These are phyloP conservation scores for Candida manassasensis DNA, from an alignment of 805 yeast species.

Conservation along the genomic window DNA sequence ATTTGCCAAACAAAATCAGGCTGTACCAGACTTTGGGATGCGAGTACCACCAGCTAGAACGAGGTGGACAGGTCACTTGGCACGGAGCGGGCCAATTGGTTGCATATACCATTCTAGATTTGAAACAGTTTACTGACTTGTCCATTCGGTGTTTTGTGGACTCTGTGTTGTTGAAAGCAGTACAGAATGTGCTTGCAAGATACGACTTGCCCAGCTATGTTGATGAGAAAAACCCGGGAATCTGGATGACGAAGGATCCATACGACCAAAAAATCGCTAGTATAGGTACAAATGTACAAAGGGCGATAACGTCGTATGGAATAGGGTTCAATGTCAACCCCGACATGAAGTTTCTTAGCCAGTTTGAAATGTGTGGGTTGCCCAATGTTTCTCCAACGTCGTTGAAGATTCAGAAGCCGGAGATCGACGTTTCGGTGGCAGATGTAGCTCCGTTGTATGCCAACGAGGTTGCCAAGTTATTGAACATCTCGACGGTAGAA, in stretches of 20 bases:
- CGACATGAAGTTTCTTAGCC: conserved; percentile 65
- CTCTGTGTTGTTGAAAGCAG: conserved; percentile 53
- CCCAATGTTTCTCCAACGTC: conserved; percentile 46
- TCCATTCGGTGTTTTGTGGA: conserved; percentile 63
- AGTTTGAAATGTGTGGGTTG: conserved; percentile 82
- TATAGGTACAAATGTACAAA: conserved; percentile 80
- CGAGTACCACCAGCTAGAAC: conserved; percentile 64
- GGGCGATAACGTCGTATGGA: conserved; percentile 87
- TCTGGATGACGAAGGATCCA: conserved; percentile 55
- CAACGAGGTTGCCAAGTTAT: conserved; percentile 30
- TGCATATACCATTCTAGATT: conserved; percentile 66
- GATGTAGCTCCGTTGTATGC: conserved; percentile 31
- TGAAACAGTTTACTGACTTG: conserved; percentile 52
- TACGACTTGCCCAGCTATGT: conserved; percentile 43
- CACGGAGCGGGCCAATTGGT: conserved; percentile 97
- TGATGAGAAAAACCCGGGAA: conserved; percentile 73
- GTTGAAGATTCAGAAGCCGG: conserved; percentile 17
- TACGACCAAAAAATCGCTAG: conserved; percentile 69
- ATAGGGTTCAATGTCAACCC: conserved; percentile 75
- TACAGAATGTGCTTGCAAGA: conserved; percentile 43
- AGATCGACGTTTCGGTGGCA: conserved; percentile 12
- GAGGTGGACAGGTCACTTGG: conserved; percentile 96
- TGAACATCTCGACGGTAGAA: conserved; percentile 30
- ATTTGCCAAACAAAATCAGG: conserved; percentile 22
- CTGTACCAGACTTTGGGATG: conserved; percentile 41